Conservation (phyloP, 129 eudicot species). For the Lactuca sativa region DNA sequence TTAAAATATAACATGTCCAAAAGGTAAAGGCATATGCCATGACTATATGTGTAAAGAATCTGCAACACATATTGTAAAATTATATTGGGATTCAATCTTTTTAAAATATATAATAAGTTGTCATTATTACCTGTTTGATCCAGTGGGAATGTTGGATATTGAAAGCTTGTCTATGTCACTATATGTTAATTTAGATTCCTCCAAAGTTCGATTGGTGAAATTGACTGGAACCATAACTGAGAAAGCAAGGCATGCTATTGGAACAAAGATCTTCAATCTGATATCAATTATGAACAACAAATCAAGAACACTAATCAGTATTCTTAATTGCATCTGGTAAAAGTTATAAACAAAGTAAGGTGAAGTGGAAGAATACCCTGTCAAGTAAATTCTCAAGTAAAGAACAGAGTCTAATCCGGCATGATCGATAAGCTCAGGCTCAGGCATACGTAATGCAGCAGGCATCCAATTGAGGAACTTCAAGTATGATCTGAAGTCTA, state of each 20-base stretch:
- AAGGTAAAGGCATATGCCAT: slow-evolving; percentile 77
- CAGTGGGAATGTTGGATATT: slow-evolving; percentile 68
- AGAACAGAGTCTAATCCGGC: slow-evolving; percentile 94
- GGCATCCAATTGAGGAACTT: slow-evolving; percentile 89
- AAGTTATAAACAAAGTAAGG: not conserved
- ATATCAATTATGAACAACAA: slow-evolving; percentile 2
- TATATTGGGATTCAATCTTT: no score
- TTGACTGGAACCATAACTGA: slow-evolving; percentile 73
- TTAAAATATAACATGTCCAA: slow-evolving; percentile 84
- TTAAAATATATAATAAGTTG: no score
- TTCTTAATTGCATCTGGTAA: not conserved
- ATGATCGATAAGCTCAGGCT: slow-evolving; percentile 85
- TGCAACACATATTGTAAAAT: slow-evolving; percentile 27
- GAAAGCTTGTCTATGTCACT: slow-evolving; percentile 80
- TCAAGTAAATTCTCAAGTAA: slow-evolving; percentile 79
- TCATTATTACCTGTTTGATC: slow-evolving; percentile 54
- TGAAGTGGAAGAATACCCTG: slow-evolving; percentile 46
- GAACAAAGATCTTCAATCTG: slow-evolving; percentile 82
- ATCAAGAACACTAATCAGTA: slow-evolving; percentile 8
- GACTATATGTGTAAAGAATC: slow-evolving; percentile 73
- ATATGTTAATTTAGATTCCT: slow-evolving; percentile 50
- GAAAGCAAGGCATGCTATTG: slow-evolving; percentile 67
- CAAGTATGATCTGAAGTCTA: slow-evolving; percentile 74
- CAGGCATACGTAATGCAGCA: slow-evolving; percentile 86
- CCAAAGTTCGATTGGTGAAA: slow-evolving; percentile 62